phyloP scores from a whole-genome alignment of 345 rosid species.

The Diplotaxis tenuifolia region DNA sequence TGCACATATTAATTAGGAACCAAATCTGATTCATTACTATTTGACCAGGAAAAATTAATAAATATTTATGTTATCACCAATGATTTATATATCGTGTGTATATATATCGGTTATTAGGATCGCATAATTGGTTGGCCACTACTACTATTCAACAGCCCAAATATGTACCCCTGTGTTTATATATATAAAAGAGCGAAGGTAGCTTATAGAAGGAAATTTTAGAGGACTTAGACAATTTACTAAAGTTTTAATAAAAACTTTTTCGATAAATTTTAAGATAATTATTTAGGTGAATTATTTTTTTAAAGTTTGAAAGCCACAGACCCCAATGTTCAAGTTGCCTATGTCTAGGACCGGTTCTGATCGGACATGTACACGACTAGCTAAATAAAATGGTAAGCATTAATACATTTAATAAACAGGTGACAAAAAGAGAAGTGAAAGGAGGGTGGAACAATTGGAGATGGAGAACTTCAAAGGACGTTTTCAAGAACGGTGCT shows the following conservation, averaged over 20 bases:
- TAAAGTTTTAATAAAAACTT: background rate
- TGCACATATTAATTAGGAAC: no score
- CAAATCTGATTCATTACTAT: background rate
- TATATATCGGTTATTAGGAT: background rate
- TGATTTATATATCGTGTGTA: no score
- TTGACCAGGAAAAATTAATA: background rate
- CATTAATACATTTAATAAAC: constrained; percentile 6
- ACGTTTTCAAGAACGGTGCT: constrained; percentile 76
- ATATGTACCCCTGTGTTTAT: background rate
- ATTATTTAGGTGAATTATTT: background rate
- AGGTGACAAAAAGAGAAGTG: constrained; percentile 88
- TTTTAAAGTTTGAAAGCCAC: background rate
- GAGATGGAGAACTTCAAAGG: no score
- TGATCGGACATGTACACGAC: background rate
- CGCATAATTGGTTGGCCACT: background rate
- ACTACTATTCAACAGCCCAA: background rate
- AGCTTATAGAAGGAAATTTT: background rate
- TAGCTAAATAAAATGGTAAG: background rate
- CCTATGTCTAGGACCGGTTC: background rate
- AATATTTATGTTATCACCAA: no score
- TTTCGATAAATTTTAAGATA: background rate
- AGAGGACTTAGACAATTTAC: background rate
- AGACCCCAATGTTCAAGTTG: background rate
- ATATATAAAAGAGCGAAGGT: background rate
- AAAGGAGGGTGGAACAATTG: constrained; percentile 54